These are phyloP conservation scores for Spongospora subterranea DNA, from an alignment of 208 protist species.

Conservation along the genomic window DNA sequence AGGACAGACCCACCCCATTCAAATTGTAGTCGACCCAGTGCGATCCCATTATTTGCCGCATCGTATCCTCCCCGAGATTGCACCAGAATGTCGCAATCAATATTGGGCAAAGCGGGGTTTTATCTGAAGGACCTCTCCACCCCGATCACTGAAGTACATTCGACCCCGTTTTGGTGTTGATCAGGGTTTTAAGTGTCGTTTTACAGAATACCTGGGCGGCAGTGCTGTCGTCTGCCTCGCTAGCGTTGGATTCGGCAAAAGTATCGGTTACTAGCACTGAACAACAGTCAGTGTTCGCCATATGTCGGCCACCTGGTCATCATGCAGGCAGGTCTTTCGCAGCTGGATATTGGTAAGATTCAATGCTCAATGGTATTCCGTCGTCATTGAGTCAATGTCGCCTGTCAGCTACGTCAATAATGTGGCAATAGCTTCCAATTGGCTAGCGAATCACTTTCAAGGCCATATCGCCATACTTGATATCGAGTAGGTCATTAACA, in stretches of 20 bases:
- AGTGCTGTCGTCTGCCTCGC: not conserved
- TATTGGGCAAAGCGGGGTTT: slow-evolving; percentile 37
- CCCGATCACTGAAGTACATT: not conserved
- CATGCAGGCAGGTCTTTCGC: not conserved
- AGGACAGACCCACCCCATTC: not conserved
- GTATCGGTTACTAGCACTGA: not conserved
- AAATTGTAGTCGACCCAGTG: not conserved
- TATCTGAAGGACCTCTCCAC: slow-evolving; percentile 19
- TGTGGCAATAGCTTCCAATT: not conserved
- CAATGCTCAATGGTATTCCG: no score
- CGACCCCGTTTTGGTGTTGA: not conserved
- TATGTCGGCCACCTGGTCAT: slow-evolving; percentile 22
- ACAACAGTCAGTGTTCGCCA: not conserved
- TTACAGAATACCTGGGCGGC: slow-evolving; percentile 11
- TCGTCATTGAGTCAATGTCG: no score
- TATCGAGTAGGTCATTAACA: slow-evolving; percentile 28
- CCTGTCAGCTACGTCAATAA: slow-evolving; percentile 21
- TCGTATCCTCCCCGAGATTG: not conserved
- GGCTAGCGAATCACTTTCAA: not conserved
- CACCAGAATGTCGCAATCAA: not conserved
- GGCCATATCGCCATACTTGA: slow-evolving; percentile 29
- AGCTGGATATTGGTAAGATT: not conserved
- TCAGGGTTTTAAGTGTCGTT: not conserved
- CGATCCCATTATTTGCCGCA: not conserved
- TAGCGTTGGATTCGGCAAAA: not conserved